These are phyloP conservation scores for Aureobasidium mangrovei DNA, from an alignment of 2,329 filamentous ascomycete species.

Conservation along the genomic window DNA sequence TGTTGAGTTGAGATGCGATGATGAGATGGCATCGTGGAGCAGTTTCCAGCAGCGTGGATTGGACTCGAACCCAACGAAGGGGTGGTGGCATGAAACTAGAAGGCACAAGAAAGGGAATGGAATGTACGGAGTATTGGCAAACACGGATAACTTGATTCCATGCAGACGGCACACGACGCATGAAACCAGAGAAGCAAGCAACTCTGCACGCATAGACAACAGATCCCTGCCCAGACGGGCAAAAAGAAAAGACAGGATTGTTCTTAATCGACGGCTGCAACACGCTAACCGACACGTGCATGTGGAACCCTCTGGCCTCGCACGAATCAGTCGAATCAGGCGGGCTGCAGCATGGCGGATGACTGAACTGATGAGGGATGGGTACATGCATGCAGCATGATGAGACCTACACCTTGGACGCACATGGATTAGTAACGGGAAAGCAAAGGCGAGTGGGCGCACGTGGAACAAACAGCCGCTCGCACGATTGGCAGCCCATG, in stretches of 20 bases:
- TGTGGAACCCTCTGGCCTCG: neutral
- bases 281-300: constrained; percentile 12
- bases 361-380: constrained; percentile 8
- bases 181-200: constrained; percentile 8
- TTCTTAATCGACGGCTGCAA: constrained; percentile 5
- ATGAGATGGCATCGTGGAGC: neutral
- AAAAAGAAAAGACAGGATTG: neutral
- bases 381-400: constrained; percentile 2
- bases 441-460: neutral
- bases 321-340: constrained; percentile 13
- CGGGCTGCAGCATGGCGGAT: constrained; percentile 13
- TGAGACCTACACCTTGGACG: neutral
- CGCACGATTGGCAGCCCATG: constrained; percentile 3
- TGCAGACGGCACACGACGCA: neutral
- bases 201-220: neutral
- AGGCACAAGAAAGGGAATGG: neutral
- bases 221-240: constrained; percentile 9
- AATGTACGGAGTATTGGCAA: neutral
- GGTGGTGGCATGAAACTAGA: no score
- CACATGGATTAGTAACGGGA: neutral
- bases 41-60: no score
- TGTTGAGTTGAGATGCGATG: neutral
- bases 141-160: neutral
- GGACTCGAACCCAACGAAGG: no score
- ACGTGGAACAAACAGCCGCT: constrained; percentile 4